Evolutionary conservation across 495 filamentous ascomycete species (phyloP).

Genomic region (Tuber umbilicatum): DNA sequence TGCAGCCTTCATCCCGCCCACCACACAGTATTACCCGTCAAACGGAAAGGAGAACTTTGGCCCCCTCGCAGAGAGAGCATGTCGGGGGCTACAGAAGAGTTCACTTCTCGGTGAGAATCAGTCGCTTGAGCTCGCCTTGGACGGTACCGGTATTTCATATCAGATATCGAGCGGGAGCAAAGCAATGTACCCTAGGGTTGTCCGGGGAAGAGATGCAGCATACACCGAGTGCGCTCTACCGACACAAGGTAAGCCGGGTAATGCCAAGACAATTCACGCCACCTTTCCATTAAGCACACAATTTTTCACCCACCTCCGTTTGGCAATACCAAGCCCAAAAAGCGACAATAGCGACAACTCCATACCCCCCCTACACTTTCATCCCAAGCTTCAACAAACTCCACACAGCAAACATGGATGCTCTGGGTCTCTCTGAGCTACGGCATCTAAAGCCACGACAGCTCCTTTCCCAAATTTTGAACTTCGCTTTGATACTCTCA

Average conservation of each 20-base stretch:
- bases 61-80: not conserved
- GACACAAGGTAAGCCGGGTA: conserved; percentile 2
- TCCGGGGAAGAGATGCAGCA: not conserved
- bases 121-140: not conserved
- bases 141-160: not conserved
- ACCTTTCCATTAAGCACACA: not conserved
- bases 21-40: not conserved
- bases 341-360: not conserved
- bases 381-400: not conserved
- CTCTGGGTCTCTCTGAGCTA: conserved; percentile 37
- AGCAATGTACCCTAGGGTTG: not conserved
- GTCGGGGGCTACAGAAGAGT: not conserved
- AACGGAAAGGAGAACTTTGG: not conserved
- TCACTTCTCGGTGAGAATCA: not conserved
- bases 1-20: not conserved
- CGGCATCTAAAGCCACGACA: conserved; percentile 62
- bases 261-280: not conserved
- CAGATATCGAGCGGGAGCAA: not conserved
- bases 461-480: conserved; percentile 79
- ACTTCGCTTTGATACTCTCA: conserved; percentile 88
- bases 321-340: not conserved
- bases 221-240: no score
- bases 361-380: not conserved
- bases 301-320: not conserved
- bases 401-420: conserved; percentile 9